A percentile compares a stretch with the other conserved stretches of the same genome.
phyloP scores from a whole-genome alignment of 1,284 basidiomycete species.

The Volvariella surrecta region DNA sequence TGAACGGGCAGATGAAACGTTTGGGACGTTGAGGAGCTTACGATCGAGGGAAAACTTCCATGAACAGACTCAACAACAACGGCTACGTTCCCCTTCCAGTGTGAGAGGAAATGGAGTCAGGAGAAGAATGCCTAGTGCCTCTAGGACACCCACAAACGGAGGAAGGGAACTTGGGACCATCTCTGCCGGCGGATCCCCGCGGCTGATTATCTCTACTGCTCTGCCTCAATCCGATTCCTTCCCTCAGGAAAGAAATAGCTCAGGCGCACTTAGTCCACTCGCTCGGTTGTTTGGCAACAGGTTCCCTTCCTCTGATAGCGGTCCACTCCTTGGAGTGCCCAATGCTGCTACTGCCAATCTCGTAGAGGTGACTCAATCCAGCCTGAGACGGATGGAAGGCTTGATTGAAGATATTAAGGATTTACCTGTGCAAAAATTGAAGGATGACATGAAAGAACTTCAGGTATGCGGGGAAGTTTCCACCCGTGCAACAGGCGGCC shows the following conservation, averaged over 20 bases:
- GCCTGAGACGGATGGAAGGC: constrained; percentile 45
- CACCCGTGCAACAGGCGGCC: constrained; percentile 3
- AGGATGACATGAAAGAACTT: constrained; percentile 74
- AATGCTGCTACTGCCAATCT: constrained; percentile 15
- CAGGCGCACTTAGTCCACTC: constrained; percentile 34
- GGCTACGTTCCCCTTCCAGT: constrained; percentile 2
- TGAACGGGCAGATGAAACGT: constrained; percentile 27
- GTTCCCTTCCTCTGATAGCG: constrained; percentile 12
- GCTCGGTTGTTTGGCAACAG: constrained; percentile 38
- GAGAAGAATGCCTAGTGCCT: not conserved
- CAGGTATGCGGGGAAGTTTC: constrained; percentile 37
- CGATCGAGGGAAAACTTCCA: constrained; percentile 32
- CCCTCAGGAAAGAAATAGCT: no score
- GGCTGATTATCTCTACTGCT: constrained; percentile 1
- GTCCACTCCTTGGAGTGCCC: constrained; percentile 11
- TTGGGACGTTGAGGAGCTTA: constrained; percentile 27
- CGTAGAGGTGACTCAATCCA: constrained; percentile 26
- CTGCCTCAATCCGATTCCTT: not conserved
- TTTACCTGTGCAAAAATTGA: constrained; percentile 54
- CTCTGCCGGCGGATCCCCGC: not conserved
- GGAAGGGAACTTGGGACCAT: not conserved
- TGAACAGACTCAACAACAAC: constrained; percentile 1
- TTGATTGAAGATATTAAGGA: constrained; percentile 53
- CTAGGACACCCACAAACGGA: not conserved
- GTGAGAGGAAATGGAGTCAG: not conserved